Evolutionary conservation across 306 rosid species (phyloP), one percentile per base, ranked within the genome.

Genomic region (Begonia loranthoides): DNA sequence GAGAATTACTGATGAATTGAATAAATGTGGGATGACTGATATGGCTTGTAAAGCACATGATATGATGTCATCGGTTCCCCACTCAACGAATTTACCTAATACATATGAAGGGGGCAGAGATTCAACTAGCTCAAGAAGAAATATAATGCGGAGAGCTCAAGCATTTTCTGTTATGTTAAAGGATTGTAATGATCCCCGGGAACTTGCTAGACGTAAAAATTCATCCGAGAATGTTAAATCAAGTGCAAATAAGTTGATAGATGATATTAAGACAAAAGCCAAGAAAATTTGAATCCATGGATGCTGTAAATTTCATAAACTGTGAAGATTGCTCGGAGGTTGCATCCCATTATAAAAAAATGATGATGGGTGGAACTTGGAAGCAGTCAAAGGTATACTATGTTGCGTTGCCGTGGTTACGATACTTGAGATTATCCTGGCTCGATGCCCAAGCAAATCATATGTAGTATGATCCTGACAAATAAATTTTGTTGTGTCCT

Each of bases 1-100:
- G 66, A 76, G 77, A 70, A 46, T 85, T 78, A 63, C 66, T 33
- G 68, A 68, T 33, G 92, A 63, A 58, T 52, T 90, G 45, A 70
- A 68, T 79, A 80, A 58, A 68, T 68, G 33, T 45, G 92, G 94
- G 50, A 70, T 68, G 92, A 66, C 52, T 49, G 76, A 76, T 59
- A 80, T 80, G 87, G 87, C 76, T 2, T 59, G 21, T 53, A 82
- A 74, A 41, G 74, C 85, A 50, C 57, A 81, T 36, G 64, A 38
- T 15, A 56, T 80, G 79, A 90, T 90, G 94, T 86, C 86, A 48
- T 76, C 79, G 15, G 79, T 90, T 53, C 84, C 92, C 14, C 83
- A 82, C 82, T 70, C 92, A 51, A 54, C 59, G 33, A 78, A 69
- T 45, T 67, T 86, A 75, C 95, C 95, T 10, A 63, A 74, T 61